Evolutionary conservation across 148 eudicot genomes (phyloP).

Genomic region (Amaranthus hypochondriacus): DNA sequence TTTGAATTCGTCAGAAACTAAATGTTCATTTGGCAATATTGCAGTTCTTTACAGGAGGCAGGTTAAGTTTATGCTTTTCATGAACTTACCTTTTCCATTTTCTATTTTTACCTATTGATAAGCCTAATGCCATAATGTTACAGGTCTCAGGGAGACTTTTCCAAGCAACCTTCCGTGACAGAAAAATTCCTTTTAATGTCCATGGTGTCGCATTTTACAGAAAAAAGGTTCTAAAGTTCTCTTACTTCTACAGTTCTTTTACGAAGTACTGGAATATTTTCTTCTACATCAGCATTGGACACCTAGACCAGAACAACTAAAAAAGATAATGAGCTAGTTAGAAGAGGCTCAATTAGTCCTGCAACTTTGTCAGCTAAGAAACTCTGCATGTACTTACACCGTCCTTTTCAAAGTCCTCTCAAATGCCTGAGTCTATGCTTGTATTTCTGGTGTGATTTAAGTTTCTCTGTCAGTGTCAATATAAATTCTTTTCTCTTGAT

Average conservation of each 20-base stretch:
- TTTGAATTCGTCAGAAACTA: slow-evolving; percentile 43
- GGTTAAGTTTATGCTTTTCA: slow-evolving; percentile 42
- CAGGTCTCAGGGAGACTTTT: slow-evolving; percentile 84
- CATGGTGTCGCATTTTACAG: slow-evolving; percentile 97
- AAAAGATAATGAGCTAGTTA: neutral
- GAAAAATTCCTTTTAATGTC: slow-evolving; percentile 83
- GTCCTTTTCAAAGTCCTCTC: too few species aligned
- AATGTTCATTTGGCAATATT: slow-evolving; percentile 57
- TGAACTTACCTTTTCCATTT: neutral
- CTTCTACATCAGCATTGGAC: neutral
- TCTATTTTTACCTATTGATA: slow-evolving; percentile 18
- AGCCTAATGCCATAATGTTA: slow-evolving; percentile 13
- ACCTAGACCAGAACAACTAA: neutral
- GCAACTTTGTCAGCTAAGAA: too few species aligned
- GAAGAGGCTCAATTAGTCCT: neutral
- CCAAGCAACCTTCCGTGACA: slow-evolving; percentile 69
- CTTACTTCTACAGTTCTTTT: neutral
- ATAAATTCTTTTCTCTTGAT: too few species aligned
- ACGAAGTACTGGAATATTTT: neutral
- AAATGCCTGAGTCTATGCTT: too few species aligned
- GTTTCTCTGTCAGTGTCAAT: too few species aligned
- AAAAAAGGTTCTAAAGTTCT: slow-evolving; percentile 59
- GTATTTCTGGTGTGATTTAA: too few species aligned
- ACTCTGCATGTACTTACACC: too few species aligned
- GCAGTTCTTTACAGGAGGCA: slow-evolving; percentile 94